Conservation (phyloP, 177 flowering plant species). For the Tripterygium wilfordii region DNA sequence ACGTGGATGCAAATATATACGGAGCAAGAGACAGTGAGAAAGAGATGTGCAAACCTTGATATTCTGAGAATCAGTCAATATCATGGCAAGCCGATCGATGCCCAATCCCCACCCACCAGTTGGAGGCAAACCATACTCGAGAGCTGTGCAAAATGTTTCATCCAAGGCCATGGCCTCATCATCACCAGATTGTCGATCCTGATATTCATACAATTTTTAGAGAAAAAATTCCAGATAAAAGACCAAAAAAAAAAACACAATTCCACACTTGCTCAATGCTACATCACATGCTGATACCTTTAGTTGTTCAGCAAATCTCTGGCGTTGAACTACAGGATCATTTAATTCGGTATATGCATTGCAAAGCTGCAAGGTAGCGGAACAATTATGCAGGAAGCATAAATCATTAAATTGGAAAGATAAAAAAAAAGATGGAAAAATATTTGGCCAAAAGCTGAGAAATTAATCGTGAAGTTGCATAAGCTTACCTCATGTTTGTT, state of each 20-base stretch:
- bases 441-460: not conserved
- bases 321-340: constrained; percentile 95
- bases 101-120: constrained; percentile 99
- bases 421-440: not conserved
- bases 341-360: constrained; percentile 98
- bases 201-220: constrained; percentile 7
- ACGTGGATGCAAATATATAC: not conserved
- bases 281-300: constrained; percentile 71
- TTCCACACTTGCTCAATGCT: too few relatives aligned
- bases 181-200: constrained; percentile 97
- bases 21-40: not conserved
- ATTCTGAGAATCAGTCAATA: constrained; percentile 91
- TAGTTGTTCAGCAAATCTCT: constrained; percentile 89
- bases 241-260: not conserved
- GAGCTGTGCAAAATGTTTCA: constrained; percentile 84
- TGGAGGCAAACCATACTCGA: constrained; percentile 95
- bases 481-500: constrained; percentile 84
- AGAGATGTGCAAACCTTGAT: constrained; percentile 57
- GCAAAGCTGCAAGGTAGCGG: constrained; percentile 53
- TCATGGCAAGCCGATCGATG: constrained; percentile 82
- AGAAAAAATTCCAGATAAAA: not conserved
- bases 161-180: constrained; percentile 99
- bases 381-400: not conserved
- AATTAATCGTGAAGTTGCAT: not conserved
- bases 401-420: not conserved